phyloP scores from a whole-genome alignment of 495 filamentous ascomycete genomes.

The Aspergillus nidulans region DNA sequence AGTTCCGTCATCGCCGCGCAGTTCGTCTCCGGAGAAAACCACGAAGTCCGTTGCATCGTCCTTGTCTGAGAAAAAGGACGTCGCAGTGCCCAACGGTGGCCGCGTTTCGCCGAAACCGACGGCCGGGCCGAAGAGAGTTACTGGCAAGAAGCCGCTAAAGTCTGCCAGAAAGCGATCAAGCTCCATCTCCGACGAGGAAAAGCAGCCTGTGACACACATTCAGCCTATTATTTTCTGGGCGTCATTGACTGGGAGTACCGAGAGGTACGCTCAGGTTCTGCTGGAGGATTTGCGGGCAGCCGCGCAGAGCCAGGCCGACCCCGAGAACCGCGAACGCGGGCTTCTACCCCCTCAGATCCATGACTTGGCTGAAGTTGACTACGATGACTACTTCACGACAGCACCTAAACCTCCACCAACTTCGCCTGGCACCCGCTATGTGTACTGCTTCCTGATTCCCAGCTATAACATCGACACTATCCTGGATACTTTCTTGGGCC shows the following conservation, averaged over 20 bases:
- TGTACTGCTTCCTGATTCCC: conserved; percentile 81
- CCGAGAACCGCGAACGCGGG: conserved; percentile 29
- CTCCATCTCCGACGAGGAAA: conserved; percentile 12
- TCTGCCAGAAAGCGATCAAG: conserved; percentile 20
- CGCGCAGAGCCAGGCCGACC: conserved; percentile 26
- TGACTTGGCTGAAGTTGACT: conserved; percentile 80
- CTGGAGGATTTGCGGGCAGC: conserved; percentile 45
- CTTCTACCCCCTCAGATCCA: conserved; percentile 61
- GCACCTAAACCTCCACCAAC: conserved; percentile 49
- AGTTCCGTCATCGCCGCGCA: conserved; percentile 34
- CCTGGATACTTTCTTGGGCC: conserved; percentile 72
- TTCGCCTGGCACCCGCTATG: conserved; percentile 50
- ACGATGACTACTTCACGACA: conserved; percentile 83
- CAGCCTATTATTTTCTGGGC: conserved; percentile 85
- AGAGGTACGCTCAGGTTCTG: conserved; percentile 58
- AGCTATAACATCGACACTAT: conserved; percentile 91
- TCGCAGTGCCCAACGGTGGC: conserved; percentile 7
- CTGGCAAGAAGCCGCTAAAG: conserved; percentile 35
- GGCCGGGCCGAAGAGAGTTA: conserved; percentile 37
- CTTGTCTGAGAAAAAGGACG: conserved; percentile 3
- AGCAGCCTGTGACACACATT: conserved; percentile 36
- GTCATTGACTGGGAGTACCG: conserved; percentile 75
- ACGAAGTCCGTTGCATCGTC: conserved; percentile 5
- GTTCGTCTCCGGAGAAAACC: conserved; percentile 25
- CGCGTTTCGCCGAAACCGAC: conserved; percentile 12